A percentile compares a stretch with the other conserved stretches of the same genome.
Conservation (phyloP, 257 asterid species). For the Solanum verrucosum region DNA sequence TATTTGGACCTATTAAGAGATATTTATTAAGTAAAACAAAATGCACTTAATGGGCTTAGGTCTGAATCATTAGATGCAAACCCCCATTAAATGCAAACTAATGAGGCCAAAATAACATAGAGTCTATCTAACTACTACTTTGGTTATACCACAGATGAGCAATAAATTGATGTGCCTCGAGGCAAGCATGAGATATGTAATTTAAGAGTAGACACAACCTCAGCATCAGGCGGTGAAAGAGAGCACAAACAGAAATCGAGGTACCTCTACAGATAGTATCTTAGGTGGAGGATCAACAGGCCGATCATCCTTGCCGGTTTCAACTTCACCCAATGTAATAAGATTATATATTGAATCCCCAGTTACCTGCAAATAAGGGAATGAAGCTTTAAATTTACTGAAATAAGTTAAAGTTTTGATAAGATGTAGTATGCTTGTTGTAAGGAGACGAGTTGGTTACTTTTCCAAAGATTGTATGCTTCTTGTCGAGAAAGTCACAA, state of each 20-base stretch:
- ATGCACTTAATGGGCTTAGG: not conserved
- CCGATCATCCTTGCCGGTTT: conserved; percentile 72
- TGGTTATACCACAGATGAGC: not conserved
- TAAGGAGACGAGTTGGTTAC: conserved; percentile 26
- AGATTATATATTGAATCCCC: conserved; percentile 92
- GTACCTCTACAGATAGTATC: conserved; percentile 84
- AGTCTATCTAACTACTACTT: not conserved
- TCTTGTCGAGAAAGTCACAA: conserved; percentile 85
- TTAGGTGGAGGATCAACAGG: conserved; percentile 87
- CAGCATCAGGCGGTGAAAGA: not conserved
- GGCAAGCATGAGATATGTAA: not conserved
- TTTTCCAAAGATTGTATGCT: conserved; percentile 93
- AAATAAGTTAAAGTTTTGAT: not conserved
- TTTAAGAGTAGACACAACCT: not conserved
- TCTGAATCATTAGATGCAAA: not conserved
- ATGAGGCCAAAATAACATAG: not conserved
- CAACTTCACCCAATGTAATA: conserved; percentile 66
- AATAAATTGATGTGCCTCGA: not conserved
- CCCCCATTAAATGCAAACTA: not conserved
- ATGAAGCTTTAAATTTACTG: conserved; percentile 4
- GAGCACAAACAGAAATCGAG: conserved; percentile 7
- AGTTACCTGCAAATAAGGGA: conserved; percentile 47
- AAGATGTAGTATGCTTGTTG: not conserved
- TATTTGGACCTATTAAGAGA: not conserved
- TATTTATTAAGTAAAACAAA: not conserved